phyloP scores from a whole-genome alignment of 805 yeast species.

The Nakazawaea pomicola region DNA sequence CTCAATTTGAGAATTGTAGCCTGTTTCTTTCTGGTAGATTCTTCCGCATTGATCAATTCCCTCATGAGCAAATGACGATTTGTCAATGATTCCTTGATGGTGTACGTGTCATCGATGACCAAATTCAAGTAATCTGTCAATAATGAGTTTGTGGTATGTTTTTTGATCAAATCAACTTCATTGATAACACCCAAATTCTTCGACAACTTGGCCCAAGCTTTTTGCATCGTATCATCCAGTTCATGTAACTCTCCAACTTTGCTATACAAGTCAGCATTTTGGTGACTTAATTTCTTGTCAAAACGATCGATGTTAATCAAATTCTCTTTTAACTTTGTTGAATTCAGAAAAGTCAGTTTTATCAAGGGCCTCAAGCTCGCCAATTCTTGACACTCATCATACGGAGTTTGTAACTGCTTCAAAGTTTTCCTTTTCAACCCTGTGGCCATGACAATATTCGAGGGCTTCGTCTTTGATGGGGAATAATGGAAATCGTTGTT shows the following conservation, averaged over 20 bases:
- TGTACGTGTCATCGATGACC: slow-evolving; percentile 70
- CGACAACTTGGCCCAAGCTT: slow-evolving; percentile 73
- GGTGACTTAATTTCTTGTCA: slow-evolving; percentile 53
- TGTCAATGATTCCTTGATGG: slow-evolving; percentile 87
- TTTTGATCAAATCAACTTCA: slow-evolving; percentile 69
- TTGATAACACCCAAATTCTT: slow-evolving; percentile 66
- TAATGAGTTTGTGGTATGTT: slow-evolving; percentile 66
- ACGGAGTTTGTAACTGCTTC: slow-evolving; percentile 89
- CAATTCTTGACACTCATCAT: slow-evolving; percentile 76
- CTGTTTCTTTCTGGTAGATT: slow-evolving; percentile 64
- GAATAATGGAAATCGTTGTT: slow-evolving; percentile 33
- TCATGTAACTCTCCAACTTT: slow-evolving; percentile 37
- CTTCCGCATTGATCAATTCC: slow-evolving; percentile 77
- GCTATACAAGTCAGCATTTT: slow-evolving; percentile 51
- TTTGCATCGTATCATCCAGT: slow-evolving; percentile 66
- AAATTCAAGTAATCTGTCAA: slow-evolving; percentile 70
- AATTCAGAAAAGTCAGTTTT: slow-evolving; percentile 61
- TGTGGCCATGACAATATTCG: slow-evolving; percentile 56
- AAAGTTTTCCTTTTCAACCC: slow-evolving; percentile 86
- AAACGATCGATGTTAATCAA: slow-evolving; percentile 16
- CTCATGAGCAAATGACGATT: slow-evolving; percentile 91
- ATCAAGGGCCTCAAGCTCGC: slow-evolving; percentile 85
- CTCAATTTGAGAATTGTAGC: slow-evolving; percentile 68
- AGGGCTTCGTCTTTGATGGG: slow-evolving; percentile 34
- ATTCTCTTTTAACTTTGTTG: slow-evolving; percentile 48